Evolutionary conservation across 2,329 filamentous ascomycete genomes (phyloP).

Genomic region (Drechslerella dactyloides): DNA sequence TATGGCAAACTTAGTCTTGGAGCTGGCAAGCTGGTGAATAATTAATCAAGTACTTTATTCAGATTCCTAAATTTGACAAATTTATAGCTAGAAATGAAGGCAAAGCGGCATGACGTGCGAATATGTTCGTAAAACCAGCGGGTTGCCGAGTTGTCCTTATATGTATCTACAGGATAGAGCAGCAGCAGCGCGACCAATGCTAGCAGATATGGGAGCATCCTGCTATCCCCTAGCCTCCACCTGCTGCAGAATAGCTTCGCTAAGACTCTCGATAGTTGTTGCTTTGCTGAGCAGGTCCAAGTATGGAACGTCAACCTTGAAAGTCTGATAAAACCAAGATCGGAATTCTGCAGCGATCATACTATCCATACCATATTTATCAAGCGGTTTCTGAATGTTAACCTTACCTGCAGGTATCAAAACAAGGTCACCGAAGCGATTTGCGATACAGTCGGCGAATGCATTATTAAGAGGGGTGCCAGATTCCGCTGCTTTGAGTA

Average conservation of each 20-base stretch:
- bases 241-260: neutral
- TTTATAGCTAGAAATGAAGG: too few species aligned
- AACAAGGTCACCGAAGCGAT: constrained; percentile 10
- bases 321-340: constrained; percentile 57
- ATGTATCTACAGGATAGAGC: too few species aligned
- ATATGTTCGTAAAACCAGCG: too few species aligned
- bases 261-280: constrained; percentile 56
- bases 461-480: constrained; percentile 4
- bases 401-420: constrained; percentile 19
- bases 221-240: neutral
- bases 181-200: too few species aligned
- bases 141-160: too few species aligned
- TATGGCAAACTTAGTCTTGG: too few species aligned
- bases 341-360: constrained; percentile 60
- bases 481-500: constrained; percentile 7
- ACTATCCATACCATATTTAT: constrained; percentile 58
- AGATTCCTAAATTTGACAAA: too few species aligned
- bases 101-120: too few species aligned
- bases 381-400: constrained; percentile 51
- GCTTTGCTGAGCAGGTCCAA: constrained; percentile 51
- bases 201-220: too few species aligned
- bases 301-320: constrained; percentile 58
- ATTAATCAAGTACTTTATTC: too few species aligned
- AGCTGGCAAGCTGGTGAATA: too few species aligned
- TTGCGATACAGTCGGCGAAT: constrained; percentile 5